phyloP scores from a whole-genome alignment of 495 filamentous ascomycete species.

The Daldinia childiae region DNA sequence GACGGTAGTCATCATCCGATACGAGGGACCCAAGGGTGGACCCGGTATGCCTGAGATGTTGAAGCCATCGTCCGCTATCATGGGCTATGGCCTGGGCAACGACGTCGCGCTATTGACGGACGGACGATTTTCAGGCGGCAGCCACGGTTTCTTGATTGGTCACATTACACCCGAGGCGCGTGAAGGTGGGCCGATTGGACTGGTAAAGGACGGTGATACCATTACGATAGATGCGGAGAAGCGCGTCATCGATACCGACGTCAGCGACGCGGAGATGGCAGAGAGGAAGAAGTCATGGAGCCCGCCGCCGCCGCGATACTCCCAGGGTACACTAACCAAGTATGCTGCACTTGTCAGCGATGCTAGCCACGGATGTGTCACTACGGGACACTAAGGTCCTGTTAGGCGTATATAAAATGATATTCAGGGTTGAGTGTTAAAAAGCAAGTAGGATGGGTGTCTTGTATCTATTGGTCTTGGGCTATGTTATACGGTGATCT shows the following conservation, averaged over 20 bases:
- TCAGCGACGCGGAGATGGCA: constrained; percentile 70
- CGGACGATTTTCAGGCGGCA: constrained; percentile 79
- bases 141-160: constrained; percentile 82
- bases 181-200: constrained; percentile 73
- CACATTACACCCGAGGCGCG: constrained; percentile 78
- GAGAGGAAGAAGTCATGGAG: constrained; percentile 70
- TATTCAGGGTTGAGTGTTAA: not conserved
- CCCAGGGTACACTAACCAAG: constrained; percentile 79
- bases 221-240: constrained; percentile 78
- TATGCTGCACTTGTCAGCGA: constrained; percentile 76
- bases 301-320: constrained; percentile 72
- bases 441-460: constrained; percentile 5
- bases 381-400: constrained; percentile 58
- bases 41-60: constrained; percentile 91
- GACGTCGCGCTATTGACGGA: constrained; percentile 85
- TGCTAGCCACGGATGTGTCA: constrained; percentile 83
- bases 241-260: constrained; percentile 66
- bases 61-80: constrained; percentile 83
- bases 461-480: constrained; percentile 29
- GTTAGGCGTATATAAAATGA: not conserved
- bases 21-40: constrained; percentile 86
- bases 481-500: not conserved
- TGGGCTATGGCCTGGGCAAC: constrained; percentile 84
- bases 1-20: constrained; percentile 96
- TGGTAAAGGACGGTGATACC: constrained; percentile 73